Evolutionary conservation across 441 rosid species (phyloP).

Genomic region (Codiaeum variegatum): DNA sequence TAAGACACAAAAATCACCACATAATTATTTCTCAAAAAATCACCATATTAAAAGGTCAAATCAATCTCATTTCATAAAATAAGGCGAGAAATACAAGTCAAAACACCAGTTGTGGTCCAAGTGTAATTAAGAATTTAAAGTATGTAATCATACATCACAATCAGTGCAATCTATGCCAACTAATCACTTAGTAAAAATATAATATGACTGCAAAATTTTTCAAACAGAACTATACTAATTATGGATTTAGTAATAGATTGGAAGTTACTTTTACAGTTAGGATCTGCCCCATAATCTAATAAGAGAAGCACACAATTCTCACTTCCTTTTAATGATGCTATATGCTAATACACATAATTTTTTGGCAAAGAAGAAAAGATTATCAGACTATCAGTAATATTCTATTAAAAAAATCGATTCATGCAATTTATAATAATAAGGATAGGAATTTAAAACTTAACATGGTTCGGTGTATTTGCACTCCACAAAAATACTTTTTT

Average conservation of each 20-base stretch:
- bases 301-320: slow-evolving; percentile 58
- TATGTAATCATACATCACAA: no score
- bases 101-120: neutral
- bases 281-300: slow-evolving; percentile 53
- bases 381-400: neutral
- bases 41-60: neutral
- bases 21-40: no score
- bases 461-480: no score
- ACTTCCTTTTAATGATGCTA: slow-evolving; percentile 66
- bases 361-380: neutral
- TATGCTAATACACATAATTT: slow-evolving; percentile 42
- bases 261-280: slow-evolving; percentile 56
- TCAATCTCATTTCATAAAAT: neutral
- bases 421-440: no score
- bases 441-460: no score
- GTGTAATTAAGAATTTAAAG: neutral
- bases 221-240: neutral
- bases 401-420: no score
- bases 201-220: neutral
- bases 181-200: neutral
- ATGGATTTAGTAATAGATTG: neutral
- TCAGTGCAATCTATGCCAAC: neutral
- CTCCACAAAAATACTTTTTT: no score
- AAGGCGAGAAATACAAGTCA: neutral
- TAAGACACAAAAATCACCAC: no score